These are phyloP conservation scores for Trypanosoma cruzi DNA, from an alignment of 208 protist species.

Conservation along the genomic window DNA sequence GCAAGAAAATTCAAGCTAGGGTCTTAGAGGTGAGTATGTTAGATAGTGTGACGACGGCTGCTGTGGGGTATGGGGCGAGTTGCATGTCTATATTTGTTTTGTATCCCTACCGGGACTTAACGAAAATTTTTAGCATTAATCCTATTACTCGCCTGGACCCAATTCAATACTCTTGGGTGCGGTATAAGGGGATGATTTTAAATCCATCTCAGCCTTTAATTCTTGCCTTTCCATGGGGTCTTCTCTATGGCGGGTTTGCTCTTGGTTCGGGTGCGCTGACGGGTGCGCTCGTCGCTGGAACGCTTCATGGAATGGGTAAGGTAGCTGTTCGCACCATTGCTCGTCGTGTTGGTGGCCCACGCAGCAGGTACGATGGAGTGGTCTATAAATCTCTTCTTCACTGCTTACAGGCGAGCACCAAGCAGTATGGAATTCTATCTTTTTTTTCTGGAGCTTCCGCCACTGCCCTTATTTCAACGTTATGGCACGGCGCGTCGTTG, in stretches of 20 bases:
- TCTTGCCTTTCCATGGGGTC: constrained; percentile 56
- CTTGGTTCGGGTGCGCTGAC: constrained; percentile 44
- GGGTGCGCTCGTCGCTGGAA: constrained; percentile 64
- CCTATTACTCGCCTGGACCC: constrained; percentile 31
- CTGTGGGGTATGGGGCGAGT: constrained; percentile 64
- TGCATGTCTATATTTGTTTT: constrained; percentile 61
- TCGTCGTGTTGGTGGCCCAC: constrained; percentile 59
- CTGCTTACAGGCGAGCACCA: constrained; percentile 50
- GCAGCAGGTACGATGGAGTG: constrained; percentile 47
- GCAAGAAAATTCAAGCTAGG: background rate
- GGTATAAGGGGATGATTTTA: constrained; percentile 81
- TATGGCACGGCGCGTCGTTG: constrained; percentile 80
- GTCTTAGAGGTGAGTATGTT: constrained; percentile 22
- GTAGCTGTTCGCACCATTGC: constrained; percentile 68
- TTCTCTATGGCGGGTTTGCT: constrained; percentile 81
- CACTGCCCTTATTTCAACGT: constrained; percentile 49
- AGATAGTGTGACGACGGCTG: constrained; percentile 40
- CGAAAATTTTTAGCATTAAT: constrained; percentile 54
- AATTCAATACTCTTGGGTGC: constrained; percentile 49
- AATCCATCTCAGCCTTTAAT: constrained; percentile 84
- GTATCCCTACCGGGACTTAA: constrained; percentile 88
- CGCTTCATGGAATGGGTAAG: constrained; percentile 60
- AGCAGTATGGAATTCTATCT: constrained; percentile 73
- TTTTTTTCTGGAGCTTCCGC: constrained; percentile 74
- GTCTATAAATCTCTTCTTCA: constrained; percentile 62